These are phyloP conservation scores for Cutaneotrichosporon dermatis DNA, from an alignment of 1,284 basidiomycete genomes.

Conservation along the genomic window DNA sequence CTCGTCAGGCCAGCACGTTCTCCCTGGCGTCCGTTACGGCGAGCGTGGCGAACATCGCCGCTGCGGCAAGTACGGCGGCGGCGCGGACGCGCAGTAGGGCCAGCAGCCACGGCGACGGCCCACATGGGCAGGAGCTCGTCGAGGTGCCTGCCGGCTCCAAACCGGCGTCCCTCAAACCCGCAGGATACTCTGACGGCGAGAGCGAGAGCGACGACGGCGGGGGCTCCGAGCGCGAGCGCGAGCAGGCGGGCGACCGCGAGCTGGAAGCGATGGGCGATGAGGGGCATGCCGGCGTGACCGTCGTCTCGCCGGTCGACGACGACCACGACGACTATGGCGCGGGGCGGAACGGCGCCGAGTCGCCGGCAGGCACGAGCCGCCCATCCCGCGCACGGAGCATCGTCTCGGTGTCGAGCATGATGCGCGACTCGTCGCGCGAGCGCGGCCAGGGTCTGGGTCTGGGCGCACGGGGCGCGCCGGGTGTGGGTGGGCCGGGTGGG, in stretches of 20 bases:
- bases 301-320: constrained; percentile 43
- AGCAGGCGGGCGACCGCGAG: too few species aligned
- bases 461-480: neutral
- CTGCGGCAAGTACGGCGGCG: constrained; percentile 36
- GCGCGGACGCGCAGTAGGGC: constrained; percentile 37
- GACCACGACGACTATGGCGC: constrained; percentile 29
- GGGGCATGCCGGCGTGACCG: constrained; percentile 4
- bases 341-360: neutral
- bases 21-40: constrained; percentile 74
- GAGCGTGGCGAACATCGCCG: constrained; percentile 56
- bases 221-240: too few species aligned
- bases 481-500: neutral
- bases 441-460: neutral
- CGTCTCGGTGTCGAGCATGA: constrained; percentile 18
- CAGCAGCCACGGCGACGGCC: constrained; percentile 49
- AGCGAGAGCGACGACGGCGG: neutral
- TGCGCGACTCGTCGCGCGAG: neutral
- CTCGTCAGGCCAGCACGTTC: constrained; percentile 60
- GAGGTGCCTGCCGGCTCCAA: constrained; percentile 37
- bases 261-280: neutral
- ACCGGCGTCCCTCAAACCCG: constrained; percentile 41
- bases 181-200: constrained; percentile 10
- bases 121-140: constrained; percentile 43
- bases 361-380: neutral
- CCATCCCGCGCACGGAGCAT: constrained; percentile 40